Percentiles rank a stretch among this genome's conserved stretches.
These are phyloP conservation scores for Collybia sordida DNA, from an alignment of 768 basidiomycete genomes.

Conservation along the genomic window DNA sequence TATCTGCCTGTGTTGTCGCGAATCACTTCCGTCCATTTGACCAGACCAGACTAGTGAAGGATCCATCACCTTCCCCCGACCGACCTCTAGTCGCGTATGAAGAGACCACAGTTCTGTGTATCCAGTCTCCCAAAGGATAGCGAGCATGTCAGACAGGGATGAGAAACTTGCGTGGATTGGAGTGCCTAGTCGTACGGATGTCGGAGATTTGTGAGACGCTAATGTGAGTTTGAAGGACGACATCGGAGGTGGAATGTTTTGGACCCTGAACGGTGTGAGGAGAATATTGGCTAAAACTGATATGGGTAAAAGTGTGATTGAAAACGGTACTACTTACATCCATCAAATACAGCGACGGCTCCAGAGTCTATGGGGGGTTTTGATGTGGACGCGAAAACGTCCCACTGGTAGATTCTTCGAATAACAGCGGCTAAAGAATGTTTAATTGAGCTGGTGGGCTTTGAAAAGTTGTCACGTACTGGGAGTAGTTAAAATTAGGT, in stretches of 20 bases:
- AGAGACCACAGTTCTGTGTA: conserved; percentile 69
- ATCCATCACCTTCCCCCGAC: conserved; percentile 58
- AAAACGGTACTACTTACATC: conserved; percentile 52
- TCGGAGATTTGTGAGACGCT: conserved; percentile 16
- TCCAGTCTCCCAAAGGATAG: conserved; percentile 71
- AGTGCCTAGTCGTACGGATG: conserved; percentile 24
- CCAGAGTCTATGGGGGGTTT: conserved; percentile 75
- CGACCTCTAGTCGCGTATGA: conserved; percentile 58
- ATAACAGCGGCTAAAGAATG: conserved; percentile 47
- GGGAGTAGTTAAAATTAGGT: conserved; percentile 63
- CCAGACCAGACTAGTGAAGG: conserved; percentile 43
- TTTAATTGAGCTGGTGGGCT: neutral
- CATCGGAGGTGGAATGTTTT: conserved; percentile 99
- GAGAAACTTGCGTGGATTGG: conserved; percentile 74
- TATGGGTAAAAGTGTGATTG: neutral
- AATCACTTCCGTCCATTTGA: conserved; percentile 14
- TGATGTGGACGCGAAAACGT: conserved; percentile 63
- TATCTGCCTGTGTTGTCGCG: conserved; percentile 33
- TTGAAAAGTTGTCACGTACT: conserved; percentile 41
- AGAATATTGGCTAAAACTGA: conserved; percentile 61
- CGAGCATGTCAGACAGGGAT: conserved; percentile 52
- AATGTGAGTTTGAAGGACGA: conserved; percentile 55
- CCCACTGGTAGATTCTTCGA: conserved; percentile 72
- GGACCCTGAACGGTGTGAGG: conserved; percentile 89
- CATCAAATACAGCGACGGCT: conserved; percentile 86